These are phyloP conservation scores for Harringtonia lauricola DNA, from an alignment of 2,329 filamentous ascomycete genomes.

Conservation along the genomic window DNA sequence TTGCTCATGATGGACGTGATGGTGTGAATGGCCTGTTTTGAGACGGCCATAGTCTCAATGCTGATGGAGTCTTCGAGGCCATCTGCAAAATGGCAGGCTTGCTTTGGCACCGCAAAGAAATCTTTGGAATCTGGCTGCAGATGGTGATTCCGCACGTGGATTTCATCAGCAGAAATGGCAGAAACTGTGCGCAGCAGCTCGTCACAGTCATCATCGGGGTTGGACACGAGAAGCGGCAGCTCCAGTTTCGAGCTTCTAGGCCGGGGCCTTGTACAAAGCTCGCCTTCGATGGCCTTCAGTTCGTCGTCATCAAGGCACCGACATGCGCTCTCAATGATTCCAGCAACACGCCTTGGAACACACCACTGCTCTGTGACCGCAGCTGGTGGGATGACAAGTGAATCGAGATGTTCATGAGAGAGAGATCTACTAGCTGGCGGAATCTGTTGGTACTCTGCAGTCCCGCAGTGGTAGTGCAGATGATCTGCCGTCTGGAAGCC, in stretches of 20 bases:
- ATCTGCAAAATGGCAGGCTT: neutral
- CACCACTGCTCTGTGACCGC: constrained; percentile 5
- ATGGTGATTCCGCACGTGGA: neutral
- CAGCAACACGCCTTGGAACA: constrained; percentile 2
- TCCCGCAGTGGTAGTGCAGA: constrained; percentile 1
- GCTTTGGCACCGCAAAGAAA: neutral
- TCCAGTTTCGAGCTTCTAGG: constrained; percentile 1
- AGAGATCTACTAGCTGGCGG: neutral
- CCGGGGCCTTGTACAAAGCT: neutral
- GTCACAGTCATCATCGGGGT: constrained; percentile 7
- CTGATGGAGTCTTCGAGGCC: neutral
- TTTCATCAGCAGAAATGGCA: neutral
- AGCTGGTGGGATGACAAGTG: neutral
- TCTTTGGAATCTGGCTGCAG: constrained; percentile 1
- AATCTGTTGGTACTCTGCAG: neutral
- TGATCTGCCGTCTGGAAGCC: constrained; percentile 3
- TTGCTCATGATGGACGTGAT: neutral
- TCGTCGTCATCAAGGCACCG: neutral
- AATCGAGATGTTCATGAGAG: constrained; percentile 1
- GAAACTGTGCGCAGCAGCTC: neutral
- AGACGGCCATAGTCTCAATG: constrained; percentile 5
- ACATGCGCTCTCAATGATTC: constrained; percentile 2
- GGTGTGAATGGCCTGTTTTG: neutral
- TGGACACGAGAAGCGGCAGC: constrained; percentile 3
- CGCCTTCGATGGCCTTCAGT: neutral